phyloP scores from a whole-genome alignment of 2,329 filamentous ascomycete genomes.

The Phyllosticta capitalensis region DNA sequence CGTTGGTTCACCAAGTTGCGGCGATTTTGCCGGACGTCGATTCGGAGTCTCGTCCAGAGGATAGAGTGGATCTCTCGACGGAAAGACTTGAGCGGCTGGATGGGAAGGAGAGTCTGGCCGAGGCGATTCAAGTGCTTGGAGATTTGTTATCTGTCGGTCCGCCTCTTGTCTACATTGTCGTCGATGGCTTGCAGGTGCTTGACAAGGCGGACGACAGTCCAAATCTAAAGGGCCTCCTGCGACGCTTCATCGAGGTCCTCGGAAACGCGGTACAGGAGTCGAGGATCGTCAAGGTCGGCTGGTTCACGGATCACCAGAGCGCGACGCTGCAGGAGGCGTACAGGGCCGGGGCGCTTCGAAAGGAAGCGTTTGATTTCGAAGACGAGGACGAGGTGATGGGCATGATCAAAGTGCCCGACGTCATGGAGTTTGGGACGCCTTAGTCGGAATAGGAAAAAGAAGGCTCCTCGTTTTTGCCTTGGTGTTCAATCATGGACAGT shows the following conservation, averaged over 20 bases:
- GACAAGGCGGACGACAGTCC: not conserved
- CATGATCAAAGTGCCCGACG: not conserved
- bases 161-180: not conserved
- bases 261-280: not conserved
- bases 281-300: not conserved
- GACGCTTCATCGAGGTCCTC: not conserved
- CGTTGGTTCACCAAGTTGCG: conserved; percentile 13
- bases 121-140: not conserved
- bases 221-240: not conserved
- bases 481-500: not conserved
- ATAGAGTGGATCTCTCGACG: not conserved
- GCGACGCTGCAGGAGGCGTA: not conserved
- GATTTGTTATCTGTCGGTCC: not conserved
- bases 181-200: not conserved
- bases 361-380: not conserved
- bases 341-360: not conserved
- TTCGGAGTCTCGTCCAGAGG: not conserved
- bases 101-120: not conserved
- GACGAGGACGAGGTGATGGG: not conserved
- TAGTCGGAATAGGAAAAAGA: no score
- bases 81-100: not conserved
- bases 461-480: not conserved
- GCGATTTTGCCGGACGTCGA: conserved; percentile 8
- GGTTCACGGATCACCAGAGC: not conserved
- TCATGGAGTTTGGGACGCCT: not conserved